Percentiles rank a stretch among this genome's conserved stretches.
Evolutionary conservation across 345 rosid species (phyloP).

Genomic region (Balakata baccata): DNA sequence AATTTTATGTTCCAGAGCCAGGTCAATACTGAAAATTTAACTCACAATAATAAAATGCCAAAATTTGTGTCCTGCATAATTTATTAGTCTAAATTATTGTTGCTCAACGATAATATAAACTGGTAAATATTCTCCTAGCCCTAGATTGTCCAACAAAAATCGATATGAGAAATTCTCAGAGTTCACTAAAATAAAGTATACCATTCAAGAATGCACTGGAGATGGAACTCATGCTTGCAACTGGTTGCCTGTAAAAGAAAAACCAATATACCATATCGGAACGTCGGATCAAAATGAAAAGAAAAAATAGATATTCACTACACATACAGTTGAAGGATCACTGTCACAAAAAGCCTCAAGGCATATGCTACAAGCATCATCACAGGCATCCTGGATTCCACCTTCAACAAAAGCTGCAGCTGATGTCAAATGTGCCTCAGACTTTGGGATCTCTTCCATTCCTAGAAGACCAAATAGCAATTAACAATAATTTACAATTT

Average conservation of each 20-base stretch:
- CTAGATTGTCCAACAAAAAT: background rate
- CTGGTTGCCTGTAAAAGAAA: conserved; percentile 55
- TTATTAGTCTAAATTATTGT: no score
- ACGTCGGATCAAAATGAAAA: background rate
- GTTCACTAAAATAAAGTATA: conserved; percentile 23
- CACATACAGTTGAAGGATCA: conserved; percentile 79
- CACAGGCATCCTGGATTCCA: conserved; percentile 94
- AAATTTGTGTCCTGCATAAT: no score
- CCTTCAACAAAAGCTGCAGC: conserved; percentile 98
- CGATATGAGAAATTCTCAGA: background rate
- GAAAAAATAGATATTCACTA: background rate
- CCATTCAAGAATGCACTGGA: conserved; percentile 98
- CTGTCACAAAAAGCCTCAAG: conserved; percentile 77
- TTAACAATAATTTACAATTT: background rate
- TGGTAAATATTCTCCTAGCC: background rate
- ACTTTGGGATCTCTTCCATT: conserved; percentile 44
- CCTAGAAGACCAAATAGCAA: conserved; percentile 26
- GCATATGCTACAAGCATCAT: conserved; percentile 96
- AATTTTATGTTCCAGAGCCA: background rate
- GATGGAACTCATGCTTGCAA: conserved; percentile 98
- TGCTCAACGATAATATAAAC: background rate
- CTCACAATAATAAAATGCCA: no score
- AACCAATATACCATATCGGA: background rate
- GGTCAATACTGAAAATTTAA: background rate
- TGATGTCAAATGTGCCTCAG: conserved; percentile 73